These are phyloP conservation scores for Xanthoconium purpureum DNA, from an alignment of 768 basidiomycete species.

Conservation along the genomic window DNA sequence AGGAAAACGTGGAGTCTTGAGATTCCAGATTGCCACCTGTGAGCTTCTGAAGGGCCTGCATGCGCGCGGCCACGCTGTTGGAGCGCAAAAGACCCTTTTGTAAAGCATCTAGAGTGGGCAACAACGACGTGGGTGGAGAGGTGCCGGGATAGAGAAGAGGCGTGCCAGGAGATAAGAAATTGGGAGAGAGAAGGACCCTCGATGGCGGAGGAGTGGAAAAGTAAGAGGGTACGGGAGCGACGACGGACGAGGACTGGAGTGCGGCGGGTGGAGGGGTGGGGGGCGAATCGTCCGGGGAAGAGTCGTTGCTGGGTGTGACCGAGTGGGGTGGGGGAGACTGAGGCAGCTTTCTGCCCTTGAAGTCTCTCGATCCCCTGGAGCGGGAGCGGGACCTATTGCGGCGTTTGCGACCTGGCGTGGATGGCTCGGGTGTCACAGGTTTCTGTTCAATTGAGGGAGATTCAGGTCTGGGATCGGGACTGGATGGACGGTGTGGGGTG, in stretches of 20 bases:
- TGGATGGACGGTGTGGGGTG: slow-evolving; percentile 5
- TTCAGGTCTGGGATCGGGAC: slow-evolving; percentile 24
- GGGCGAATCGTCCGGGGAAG: slow-evolving; percentile 61
- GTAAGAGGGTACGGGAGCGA: slow-evolving; percentile 58
- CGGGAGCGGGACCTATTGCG: slow-evolving; percentile 68
- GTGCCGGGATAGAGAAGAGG: slow-evolving; percentile 62
- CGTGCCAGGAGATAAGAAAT: slow-evolving; percentile 52
- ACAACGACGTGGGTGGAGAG: slow-evolving; percentile 56
- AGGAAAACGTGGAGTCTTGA: slow-evolving; percentile 52
- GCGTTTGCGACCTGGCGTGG: slow-evolving; percentile 50
- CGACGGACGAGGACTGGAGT: slow-evolving; percentile 30
- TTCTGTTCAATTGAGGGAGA: slow-evolving; percentile 27
- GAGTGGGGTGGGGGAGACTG: slow-evolving; percentile 46
- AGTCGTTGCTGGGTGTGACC: slow-evolving; percentile 55
- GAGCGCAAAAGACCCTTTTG: slow-evolving; percentile 81
- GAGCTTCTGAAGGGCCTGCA: slow-evolving; percentile 80
- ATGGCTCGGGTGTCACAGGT: slow-evolving; percentile 40
- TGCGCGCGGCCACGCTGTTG: slow-evolving; percentile 81
- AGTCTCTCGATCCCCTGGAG: slow-evolving; percentile 63
- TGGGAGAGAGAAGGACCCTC: slow-evolving; percentile 39
- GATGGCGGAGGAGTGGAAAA: slow-evolving; percentile 46
- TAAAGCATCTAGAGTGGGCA: slow-evolving; percentile 77
- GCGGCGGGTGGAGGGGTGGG: slow-evolving; percentile 29
- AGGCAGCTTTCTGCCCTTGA: slow-evolving; percentile 58
- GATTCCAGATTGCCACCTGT: slow-evolving; percentile 66